Conservation (phyloP, 2,329 filamentous ascomycete species). For the Aspergillus tamarii region DNA sequence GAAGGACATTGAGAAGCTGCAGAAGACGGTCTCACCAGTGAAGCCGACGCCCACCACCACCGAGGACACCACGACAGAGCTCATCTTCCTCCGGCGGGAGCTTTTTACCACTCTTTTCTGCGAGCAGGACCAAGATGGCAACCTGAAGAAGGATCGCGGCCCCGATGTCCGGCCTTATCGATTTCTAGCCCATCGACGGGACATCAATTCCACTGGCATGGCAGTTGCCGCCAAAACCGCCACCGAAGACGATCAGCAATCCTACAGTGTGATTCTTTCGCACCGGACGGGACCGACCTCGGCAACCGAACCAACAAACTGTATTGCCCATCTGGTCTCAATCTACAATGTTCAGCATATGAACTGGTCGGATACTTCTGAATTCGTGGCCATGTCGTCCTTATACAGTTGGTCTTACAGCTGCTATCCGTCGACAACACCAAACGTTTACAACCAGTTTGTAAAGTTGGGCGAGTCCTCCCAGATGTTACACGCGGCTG, state of each 20-base stretch:
- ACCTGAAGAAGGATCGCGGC: background rate
- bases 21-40: no score
- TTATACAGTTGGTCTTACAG: slow-evolving; percentile 50
- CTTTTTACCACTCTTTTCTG: slow-evolving; percentile 7
- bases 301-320: slow-evolving; percentile 26
- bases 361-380: slow-evolving; percentile 15
- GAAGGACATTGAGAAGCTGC: no score
- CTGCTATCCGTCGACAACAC: slow-evolving; percentile 33
- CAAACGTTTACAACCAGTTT: background rate
- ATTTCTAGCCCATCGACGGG: slow-evolving; percentile 45
- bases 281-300: slow-evolving; percentile 38
- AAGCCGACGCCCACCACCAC: background rate
- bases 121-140: background rate
- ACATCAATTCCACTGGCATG: slow-evolving; percentile 46
- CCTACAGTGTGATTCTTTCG: slow-evolving; percentile 38
- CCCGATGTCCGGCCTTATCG: background rate
- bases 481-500: background rate
- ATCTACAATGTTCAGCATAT: slow-evolving; percentile 23
- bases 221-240: slow-evolving; percentile 33
- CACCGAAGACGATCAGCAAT: slow-evolving; percentile 36
- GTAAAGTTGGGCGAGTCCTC: background rate
- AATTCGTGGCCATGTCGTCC: slow-evolving; percentile 39
- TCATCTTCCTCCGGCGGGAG: slow-evolving; percentile 4
- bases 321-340: slow-evolving; percentile 43
- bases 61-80: slow-evolving; percentile 27